phyloP scores from a whole-genome alignment of 768 basidiomycete species.

The Gymnopilus dilepis region DNA sequence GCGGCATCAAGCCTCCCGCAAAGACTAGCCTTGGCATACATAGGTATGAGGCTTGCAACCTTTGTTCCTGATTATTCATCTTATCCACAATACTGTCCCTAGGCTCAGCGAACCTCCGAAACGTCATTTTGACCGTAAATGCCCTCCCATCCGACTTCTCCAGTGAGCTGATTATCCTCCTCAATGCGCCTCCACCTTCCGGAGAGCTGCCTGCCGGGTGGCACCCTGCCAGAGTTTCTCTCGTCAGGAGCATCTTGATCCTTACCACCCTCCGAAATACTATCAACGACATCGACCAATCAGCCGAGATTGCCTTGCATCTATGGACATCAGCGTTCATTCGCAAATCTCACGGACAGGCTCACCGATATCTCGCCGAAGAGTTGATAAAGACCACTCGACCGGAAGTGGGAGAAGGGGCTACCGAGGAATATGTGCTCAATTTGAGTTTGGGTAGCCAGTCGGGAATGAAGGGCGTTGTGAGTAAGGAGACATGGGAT shows the following conservation, averaged over 20 bases:
- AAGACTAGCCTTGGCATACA: constrained; percentile 27
- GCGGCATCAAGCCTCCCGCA: neutral
- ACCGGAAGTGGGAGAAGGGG: too few relatives aligned
- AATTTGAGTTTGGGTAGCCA: too few relatives aligned
- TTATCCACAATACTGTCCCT: constrained; percentile 44
- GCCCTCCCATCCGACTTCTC: constrained; percentile 45
- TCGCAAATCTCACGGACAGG: constrained; percentile 39
- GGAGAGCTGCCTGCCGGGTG: too few relatives aligned
- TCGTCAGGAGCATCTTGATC: constrained; percentile 45
- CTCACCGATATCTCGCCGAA: constrained; percentile 20
- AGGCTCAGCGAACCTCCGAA: constrained; percentile 57
- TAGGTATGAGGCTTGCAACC: constrained; percentile 27
- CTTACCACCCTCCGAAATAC: constrained; percentile 45
- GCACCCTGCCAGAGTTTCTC: too few relatives aligned
- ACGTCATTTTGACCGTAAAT: constrained; percentile 49
- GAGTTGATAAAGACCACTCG: constrained; percentile 27
- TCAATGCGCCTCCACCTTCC: constrained; percentile 50
- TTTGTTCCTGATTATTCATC: neutral
- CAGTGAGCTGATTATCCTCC: constrained; percentile 43
- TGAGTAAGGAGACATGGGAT: too few relatives aligned
- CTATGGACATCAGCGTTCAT: constrained; percentile 53
- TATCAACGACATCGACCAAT: constrained; percentile 34
- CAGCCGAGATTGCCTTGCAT: constrained; percentile 51
- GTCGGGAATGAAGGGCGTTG: too few relatives aligned
- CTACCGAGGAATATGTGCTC: too few relatives aligned